These are phyloP conservation scores for Malus domestica DNA, from an alignment of 306 rosid species.

Conservation along the genomic window ASM211411v1 NC_041803.1:49563501-49564000, in stretches of 20 bases:
- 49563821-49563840: too few relatives aligned
- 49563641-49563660: neutral
- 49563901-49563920: too few relatives aligned
- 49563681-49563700: neutral
- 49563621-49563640: neutral
- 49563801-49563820: too few relatives aligned
- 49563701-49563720: neutral
- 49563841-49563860: too few relatives aligned
- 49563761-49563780: too few relatives aligned
- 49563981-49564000: too few relatives aligned
- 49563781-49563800: too few relatives aligned
- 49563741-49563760: neutral
- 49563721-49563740: neutral
- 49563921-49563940: too few relatives aligned
- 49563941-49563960: too few relatives aligned
- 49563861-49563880: too few relatives aligned
- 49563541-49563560: neutral
- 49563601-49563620: constrained; percentile 31
- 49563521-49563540: neutral
- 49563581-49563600: constrained; percentile 52
- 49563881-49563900: too few relatives aligned
- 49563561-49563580: constrained; percentile 11
- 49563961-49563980: too few relatives aligned
- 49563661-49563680: neutral
- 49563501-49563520: constrained; percentile 13